Evolutionary conservation across 2,329 filamentous ascomycete species (phyloP).

Genomic region (Lasiodiplodia theobromae): DNA sequence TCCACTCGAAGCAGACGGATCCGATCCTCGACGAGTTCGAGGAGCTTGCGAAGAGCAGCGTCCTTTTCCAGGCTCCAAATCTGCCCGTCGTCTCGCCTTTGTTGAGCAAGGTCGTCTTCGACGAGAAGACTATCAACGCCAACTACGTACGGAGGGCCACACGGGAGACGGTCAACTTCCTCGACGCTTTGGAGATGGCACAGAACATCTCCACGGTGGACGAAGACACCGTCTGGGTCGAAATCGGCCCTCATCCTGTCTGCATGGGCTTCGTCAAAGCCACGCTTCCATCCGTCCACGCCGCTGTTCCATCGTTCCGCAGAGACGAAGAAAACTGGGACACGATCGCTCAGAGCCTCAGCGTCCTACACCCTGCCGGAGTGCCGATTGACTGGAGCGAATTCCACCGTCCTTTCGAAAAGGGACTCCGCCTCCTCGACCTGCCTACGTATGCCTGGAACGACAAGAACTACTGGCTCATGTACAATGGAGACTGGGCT

Average conservation of each 20-base stretch:
- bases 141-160: slow-evolving; percentile 52
- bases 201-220: slow-evolving; percentile 39
- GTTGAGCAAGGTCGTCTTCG: slow-evolving; percentile 51
- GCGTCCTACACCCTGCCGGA: slow-evolving; percentile 61
- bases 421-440: slow-evolving; percentile 55
- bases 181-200: slow-evolving; percentile 51
- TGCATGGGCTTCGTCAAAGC: slow-evolving; percentile 48
- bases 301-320: slow-evolving; percentile 25
- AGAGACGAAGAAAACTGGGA: slow-evolving; percentile 30
- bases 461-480: slow-evolving; percentile 47
- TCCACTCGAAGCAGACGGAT: slow-evolving; percentile 44
- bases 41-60: slow-evolving; percentile 38
- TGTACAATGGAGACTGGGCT: slow-evolving; percentile 44
- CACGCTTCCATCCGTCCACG: slow-evolving; percentile 27
- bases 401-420: slow-evolving; percentile 61
- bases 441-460: slow-evolving; percentile 56
- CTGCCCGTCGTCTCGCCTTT: slow-evolving; percentile 56
- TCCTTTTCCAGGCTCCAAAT: slow-evolving; percentile 32
- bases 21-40: slow-evolving; percentile 54
- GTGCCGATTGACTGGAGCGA: slow-evolving; percentile 67
- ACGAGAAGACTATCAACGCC: slow-evolving; percentile 46
- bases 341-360: slow-evolving; percentile 55
- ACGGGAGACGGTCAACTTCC: slow-evolving; percentile 43
- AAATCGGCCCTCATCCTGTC: slow-evolving; percentile 58
- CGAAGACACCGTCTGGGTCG: slow-evolving; percentile 49